Conservation (phyloP, 345 rosid species). For the Populus alba region DNA sequence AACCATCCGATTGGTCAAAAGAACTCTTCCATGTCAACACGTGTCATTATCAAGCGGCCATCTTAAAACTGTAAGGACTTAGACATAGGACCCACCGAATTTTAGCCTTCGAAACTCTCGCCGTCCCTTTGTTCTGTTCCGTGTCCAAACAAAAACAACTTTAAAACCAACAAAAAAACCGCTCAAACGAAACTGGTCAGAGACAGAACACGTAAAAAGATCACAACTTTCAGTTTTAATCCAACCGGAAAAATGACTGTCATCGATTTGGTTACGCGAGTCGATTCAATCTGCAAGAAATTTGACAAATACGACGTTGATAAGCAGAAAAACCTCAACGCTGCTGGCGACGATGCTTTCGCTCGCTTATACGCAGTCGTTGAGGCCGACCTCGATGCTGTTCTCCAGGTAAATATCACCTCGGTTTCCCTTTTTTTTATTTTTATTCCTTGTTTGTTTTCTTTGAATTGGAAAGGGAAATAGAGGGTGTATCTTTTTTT, state of each 20-base stretch:
- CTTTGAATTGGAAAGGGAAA: neutral
- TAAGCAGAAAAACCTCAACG: constrained; percentile 21
- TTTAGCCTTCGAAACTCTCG: neutral
- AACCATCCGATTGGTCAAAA: neutral
- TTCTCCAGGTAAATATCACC: constrained; percentile 9
- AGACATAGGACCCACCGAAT: neutral
- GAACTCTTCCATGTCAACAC: neutral
- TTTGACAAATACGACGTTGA: constrained; percentile 30
- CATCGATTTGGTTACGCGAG: constrained; percentile 29
- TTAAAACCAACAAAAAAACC: no score
- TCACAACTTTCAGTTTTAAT: no score
- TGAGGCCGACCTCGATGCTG: constrained; percentile 22
- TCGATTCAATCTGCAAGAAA: constrained; percentile 27
- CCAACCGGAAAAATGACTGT: constrained; percentile 15
- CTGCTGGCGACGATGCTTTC: constrained; percentile 26
- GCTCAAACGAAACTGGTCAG: no score
- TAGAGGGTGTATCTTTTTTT: neutral
- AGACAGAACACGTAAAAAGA: no score
- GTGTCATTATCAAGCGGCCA: neutral
- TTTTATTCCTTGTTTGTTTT: neutral
- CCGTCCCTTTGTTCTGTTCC: neutral
- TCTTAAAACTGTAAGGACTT: neutral
- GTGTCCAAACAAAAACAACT: no score
- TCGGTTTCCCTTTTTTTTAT: neutral
- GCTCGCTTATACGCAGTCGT: constrained; percentile 24